Base-by-base conservation (phyloP, 2,329 filamentous ascomycete genomes). In the Zopfia rhizophila region DNA sequence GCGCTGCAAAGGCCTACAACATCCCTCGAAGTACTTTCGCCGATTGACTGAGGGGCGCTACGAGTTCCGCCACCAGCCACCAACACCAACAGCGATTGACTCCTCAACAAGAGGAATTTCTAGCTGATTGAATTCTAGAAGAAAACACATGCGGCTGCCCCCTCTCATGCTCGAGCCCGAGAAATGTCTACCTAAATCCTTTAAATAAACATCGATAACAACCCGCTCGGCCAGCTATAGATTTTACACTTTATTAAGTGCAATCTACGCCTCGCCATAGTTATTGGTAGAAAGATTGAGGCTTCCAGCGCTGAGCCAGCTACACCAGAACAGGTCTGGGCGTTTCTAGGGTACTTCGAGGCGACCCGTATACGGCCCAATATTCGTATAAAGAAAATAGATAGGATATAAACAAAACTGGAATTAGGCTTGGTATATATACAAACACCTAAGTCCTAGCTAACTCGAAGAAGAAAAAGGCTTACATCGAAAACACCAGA, bases 401-500 rank as follows among this genome's bases (percentile, higher is more conserved):
- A 38, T 54, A 22, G 29, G 54, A 56, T 41, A 45, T 54, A 27
- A 40, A 54, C 32, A 37, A 56, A 40, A 46, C 45, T 29, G 37
- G 48, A 27, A 24, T 38, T 16, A 31, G 38, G 8, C 39, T 56
- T 24, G 48, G 47, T 17, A 44, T 55, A 51, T n/a, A n/a, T n/a
- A n/a, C n/a, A n/a, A n/a, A n/a, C n/a, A n/a, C n/a, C n/a, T 16
- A 42, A 24, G 50, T 49, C 11, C 30, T 56, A 39, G 38, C 38
- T 10, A 44, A 35, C 11, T 33, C 23, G 21, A 12, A 19, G 18
- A 58, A 52, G 31, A 51, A 51, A 35, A 54, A 56, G 41, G 46
- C 55, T 51, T 50, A 53, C 41, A 30, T 45, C 12, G n/a, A 45
- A 52, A 42, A 48, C 45, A 38, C 48, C 27, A 54, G 50, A 58